Evolutionary conservation across 2,329 filamentous ascomycete genomes (phyloP).

Genomic region (Scedosporium dehoogii): DNA sequence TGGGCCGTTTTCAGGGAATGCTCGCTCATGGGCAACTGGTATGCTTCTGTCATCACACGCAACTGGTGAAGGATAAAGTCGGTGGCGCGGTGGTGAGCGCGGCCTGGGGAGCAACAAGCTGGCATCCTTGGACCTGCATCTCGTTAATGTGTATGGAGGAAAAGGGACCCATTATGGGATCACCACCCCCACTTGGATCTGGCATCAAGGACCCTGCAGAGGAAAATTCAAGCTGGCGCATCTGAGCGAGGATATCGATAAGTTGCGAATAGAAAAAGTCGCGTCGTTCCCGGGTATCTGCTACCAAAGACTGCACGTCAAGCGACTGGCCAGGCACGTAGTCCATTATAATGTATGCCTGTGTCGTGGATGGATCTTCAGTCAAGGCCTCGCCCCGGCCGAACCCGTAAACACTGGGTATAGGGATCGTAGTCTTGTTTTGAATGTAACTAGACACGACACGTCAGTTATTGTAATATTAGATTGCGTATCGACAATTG

Average conservation of each 20-base stretch:
- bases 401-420: not conserved
- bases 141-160: not conserved
- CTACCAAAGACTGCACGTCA: constrained; percentile 9
- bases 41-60: not conserved
- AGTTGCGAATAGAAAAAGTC: constrained; percentile 15
- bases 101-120: not conserved
- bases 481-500: not conserved
- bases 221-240: constrained; percentile 15
- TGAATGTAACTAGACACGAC: not conserved
- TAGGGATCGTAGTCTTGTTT: not conserved
- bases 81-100: not conserved
- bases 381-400: not conserved
- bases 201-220: constrained; percentile 16
- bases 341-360: constrained; percentile 15
- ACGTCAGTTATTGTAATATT: not conserved
- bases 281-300: constrained; percentile 7
- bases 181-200: constrained; percentile 7
- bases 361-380: not conserved
- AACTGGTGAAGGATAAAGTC: not conserved
- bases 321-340: constrained; percentile 14
- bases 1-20: not conserved
- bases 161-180: not conserved
- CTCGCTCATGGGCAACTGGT: not conserved
- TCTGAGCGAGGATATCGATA: constrained; percentile 16
- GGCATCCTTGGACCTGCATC: not conserved